A percentile compares a stretch with the other conserved stretches of the same genome.
Conservation (phyloP, 805 yeast genomes). For the Cyberlindnera mycetangii region DNA sequence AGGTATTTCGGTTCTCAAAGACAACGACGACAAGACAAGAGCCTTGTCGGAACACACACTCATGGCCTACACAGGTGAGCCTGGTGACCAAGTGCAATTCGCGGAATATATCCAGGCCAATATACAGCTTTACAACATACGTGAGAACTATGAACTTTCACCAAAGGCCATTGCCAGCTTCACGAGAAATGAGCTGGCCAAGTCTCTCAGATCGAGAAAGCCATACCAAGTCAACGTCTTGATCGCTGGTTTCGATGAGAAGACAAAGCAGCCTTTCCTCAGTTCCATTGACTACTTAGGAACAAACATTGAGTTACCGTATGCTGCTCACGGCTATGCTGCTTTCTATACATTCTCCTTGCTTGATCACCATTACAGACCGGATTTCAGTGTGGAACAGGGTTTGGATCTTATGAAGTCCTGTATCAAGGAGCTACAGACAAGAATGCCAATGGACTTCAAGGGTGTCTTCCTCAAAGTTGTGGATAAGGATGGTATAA, state of each 20-base stretch:
- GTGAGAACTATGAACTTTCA: constrained; percentile 77
- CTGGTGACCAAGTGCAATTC: constrained; percentile 87
- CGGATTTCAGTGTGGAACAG: constrained; percentile 70
- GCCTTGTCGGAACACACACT: constrained; percentile 69
- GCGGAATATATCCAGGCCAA: constrained; percentile 95
- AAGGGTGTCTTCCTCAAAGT: constrained; percentile 77
- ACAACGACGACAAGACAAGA: constrained; percentile 78
- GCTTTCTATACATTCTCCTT: constrained; percentile 90
- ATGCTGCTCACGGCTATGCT: constrained; percentile 99
- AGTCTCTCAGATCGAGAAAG: constrained; percentile 85
- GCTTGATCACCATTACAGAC: constrained; percentile 84
- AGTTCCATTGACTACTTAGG: constrained; percentile 95
- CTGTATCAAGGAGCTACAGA: constrained; percentile 76
- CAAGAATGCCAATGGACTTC: constrained; percentile 90
- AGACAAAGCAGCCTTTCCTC: constrained; percentile 57
- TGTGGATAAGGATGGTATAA: constrained; percentile 60
- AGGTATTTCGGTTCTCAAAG: constrained; percentile 79
- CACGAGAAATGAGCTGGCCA: constrained; percentile 84
- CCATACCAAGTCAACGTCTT: constrained; percentile 95
- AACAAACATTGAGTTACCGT: constrained; percentile 85
- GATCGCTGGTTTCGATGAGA: constrained; percentile 76
- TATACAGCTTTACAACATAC: constrained; percentile 79
- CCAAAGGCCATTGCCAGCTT: constrained; percentile 87
- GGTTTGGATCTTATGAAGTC: constrained; percentile 70
- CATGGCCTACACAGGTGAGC: constrained; percentile 90